Base-by-base conservation (phyloP, 2,329 filamentous ascomycete species). In the Microsporum audouinii region DNA sequence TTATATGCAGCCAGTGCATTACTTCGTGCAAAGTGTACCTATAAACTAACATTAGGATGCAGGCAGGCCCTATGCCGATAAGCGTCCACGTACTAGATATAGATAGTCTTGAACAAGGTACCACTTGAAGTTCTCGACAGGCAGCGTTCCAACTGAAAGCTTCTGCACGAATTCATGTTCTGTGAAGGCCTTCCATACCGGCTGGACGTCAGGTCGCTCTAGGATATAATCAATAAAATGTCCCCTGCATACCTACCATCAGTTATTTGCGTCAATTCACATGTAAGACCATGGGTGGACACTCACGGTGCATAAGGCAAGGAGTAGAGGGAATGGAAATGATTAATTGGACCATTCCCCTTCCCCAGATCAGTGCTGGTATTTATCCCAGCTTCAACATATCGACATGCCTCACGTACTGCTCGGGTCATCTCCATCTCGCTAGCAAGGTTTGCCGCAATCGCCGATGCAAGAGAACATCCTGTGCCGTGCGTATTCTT, bases 61-160 rank as follows among this genome's bases (percentile, higher is more conserved):
- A 23, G 17, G 17, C 17, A 23, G 17, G 17, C 17, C 17, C 17
- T 23, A 23, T n/a, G 31, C 27, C 23, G 3, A 5, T 5, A 2
- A 5, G 49, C 14, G 12, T 55, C 8, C 33, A 36, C 57, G 5
- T 68, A 94, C 88, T 49, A 96, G 77, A 69, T 94, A 97, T 3
- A 96, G 79, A 69, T 96, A 96, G 69, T 97, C 92, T 68, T 97
- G 92, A 7, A 94, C 81, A 61, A 97, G 83, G 71, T 96, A 97
- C 43, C 87, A 82, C 72, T 91, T 94, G 78, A 96, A 97, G 0
- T 85, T 86, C 49, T 88, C 83, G 0, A 87, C 67, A 0, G 88
- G 87, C 23, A 97, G 77, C 5, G 82, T 87, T 0, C 90, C 91
- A 62, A 87, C 80, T 0, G 88, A 91, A 69, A 97, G 78, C 12